These are phyloP conservation scores for Aspergillus unguis DNA, from an alignment of 2,329 filamentous ascomycete genomes.

Conservation along the genomic window DNA sequence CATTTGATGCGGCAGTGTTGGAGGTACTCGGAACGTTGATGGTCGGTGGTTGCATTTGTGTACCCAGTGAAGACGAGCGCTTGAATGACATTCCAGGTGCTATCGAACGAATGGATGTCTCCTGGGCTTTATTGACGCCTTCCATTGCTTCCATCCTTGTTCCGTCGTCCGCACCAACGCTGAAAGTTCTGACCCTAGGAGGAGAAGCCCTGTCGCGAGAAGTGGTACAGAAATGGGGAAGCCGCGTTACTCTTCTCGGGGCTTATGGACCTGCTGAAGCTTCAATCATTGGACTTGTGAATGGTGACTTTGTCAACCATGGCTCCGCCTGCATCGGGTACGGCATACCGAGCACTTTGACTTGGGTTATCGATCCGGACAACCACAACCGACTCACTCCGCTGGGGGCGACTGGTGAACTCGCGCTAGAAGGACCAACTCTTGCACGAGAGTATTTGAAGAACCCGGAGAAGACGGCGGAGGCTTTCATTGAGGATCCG, in stretches of 20 bases:
- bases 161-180: constrained; percentile 37
- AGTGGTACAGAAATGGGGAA: constrained; percentile 67
- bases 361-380: constrained; percentile 35
- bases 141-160: constrained; percentile 42
- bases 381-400: constrained; percentile 33
- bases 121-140: constrained; percentile 46
- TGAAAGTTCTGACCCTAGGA: constrained; percentile 45
- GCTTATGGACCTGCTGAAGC: constrained; percentile 40
- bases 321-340: constrained; percentile 22
- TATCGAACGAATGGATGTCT: constrained; percentile 51
- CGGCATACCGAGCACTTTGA: constrained; percentile 21
- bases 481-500: constrained; percentile 26
- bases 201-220: constrained; percentile 65
- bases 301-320: constrained; percentile 25
- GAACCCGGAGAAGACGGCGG: constrained; percentile 31
- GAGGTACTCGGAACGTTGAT: constrained; percentile 38
- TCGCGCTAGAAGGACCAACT: constrained; percentile 37
- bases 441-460: constrained; percentile 42
- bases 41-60: constrained; percentile 48
- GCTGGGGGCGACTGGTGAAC: constrained; percentile 34
- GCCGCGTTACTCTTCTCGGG: constrained; percentile 37
- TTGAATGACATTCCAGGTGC: constrained; percentile 48
- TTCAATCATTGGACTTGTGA: constrained; percentile 30
- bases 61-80: constrained; percentile 46
- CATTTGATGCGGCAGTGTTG: constrained; percentile 45